Evolutionary conservation across 441 rosid species (phyloP).

Genomic region (Viola pubescens): DNA sequence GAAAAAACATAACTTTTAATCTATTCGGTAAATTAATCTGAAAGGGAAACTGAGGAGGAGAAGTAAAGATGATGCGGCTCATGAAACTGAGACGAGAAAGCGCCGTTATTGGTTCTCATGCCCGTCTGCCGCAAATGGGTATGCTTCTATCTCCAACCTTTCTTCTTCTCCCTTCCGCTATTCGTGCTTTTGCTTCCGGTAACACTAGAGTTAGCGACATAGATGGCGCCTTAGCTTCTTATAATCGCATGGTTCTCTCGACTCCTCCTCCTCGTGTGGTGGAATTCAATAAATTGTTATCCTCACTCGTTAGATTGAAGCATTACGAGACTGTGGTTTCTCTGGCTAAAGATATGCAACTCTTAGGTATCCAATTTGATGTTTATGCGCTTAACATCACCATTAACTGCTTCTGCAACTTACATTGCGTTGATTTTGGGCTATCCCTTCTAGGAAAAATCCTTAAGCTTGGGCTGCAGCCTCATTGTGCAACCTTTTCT

Average conservation of each 20-base stretch:
- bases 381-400: background rate
- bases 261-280: background rate
- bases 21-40: too few species aligned
- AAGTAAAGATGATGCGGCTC: too few species aligned
- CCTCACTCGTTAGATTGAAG: background rate
- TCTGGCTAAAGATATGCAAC: background rate
- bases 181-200: background rate
- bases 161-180: background rate
- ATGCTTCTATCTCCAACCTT: background rate
- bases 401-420: slow-evolving; percentile 7
- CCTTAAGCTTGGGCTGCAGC: slow-evolving; percentile 6
- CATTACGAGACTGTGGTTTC: slow-evolving; percentile 8
- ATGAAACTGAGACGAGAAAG: too few species aligned
- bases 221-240: background rate
- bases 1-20: too few species aligned
- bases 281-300: slow-evolving; percentile 1
- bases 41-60: too few species aligned
- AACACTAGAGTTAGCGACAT: background rate
- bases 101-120: background rate
- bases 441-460: slow-evolving; percentile 8
- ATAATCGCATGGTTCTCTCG: background rate
- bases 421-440: background rate
- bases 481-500: background rate
- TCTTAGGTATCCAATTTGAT: background rate
- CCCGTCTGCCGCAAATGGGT: background rate